phyloP scores from a whole-genome alignment of 164 flowering plant genomes.

The Tetrastigma voinierianum region DNA sequence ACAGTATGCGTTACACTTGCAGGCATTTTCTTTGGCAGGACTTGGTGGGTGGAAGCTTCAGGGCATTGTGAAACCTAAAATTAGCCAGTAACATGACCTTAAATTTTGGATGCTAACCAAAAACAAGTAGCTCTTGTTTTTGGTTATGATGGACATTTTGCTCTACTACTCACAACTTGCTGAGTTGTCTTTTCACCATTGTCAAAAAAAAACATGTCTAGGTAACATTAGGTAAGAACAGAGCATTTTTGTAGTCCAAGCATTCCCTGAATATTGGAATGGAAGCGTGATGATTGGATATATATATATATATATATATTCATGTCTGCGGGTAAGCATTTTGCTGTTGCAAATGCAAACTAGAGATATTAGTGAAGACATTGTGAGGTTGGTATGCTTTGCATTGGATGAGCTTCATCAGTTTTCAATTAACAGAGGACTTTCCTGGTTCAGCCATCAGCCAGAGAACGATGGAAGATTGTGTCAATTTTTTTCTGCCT shows the following conservation, averaged over 20 bases:
- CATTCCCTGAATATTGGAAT: not conserved
- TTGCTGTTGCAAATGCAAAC: not conserved
- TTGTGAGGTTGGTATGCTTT: not conserved
- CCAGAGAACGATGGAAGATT: too few relatives aligned
- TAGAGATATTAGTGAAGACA: not conserved
- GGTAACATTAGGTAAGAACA: not conserved
- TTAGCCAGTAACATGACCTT: slow-evolving; percentile 9
- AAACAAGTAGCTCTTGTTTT: not conserved
- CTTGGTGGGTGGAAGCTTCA: slow-evolving; percentile 93
- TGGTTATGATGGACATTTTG: not conserved
- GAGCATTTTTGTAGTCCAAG: not conserved
- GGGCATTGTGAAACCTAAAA: slow-evolving; percentile 66
- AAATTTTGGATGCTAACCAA: not conserved
- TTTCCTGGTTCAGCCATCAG: too few relatives aligned
- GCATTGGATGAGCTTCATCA: not conserved
- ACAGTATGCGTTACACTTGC: slow-evolving; percentile 15
- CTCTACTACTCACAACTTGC: not conserved
- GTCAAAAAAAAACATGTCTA: not conserved
- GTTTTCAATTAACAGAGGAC: too few relatives aligned
- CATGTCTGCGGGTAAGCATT: not conserved
- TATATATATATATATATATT: too few relatives aligned
- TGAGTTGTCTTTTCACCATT: not conserved
- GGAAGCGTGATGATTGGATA: not conserved
- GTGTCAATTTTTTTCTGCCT: too few relatives aligned
- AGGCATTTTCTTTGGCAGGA: slow-evolving; percentile 80